These are phyloP conservation scores for Cylindrotheca fusiformis DNA, from an alignment of 108 stramenopile species.

Conservation along the genomic window DNA sequence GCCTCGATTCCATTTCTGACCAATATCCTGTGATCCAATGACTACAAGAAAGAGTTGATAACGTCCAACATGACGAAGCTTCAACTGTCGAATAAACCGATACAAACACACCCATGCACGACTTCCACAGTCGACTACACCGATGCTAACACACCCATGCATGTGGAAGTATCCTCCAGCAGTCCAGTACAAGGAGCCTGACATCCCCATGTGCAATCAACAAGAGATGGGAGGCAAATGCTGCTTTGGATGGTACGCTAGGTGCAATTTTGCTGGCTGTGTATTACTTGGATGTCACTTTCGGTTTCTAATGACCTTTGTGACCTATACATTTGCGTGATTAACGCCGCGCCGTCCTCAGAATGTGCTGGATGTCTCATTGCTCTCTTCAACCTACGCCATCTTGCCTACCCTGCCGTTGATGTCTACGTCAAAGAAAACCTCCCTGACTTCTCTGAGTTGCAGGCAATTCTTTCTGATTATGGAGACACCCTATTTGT, in stretches of 20 bases:
- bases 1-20: not conserved
- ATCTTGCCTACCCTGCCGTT: not conserved
- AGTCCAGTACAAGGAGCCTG: too few species aligned
- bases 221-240: conserved; percentile 1
- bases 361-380: not conserved
- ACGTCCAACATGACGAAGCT: too few species aligned
- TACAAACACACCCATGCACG: too few species aligned
- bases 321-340: not conserved
- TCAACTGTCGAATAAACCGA: too few species aligned
- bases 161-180: too few species aligned
- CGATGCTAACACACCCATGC: too few species aligned
- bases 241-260: not conserved
- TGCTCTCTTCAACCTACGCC: not conserved
- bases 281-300: not conserved
- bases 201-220: too few species aligned
- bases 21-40: not conserved
- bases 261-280: not conserved
- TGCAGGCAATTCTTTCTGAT: not conserved
- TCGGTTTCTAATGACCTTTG: not conserved
- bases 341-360: not conserved
- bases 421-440: not conserved
- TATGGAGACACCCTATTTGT: not conserved
- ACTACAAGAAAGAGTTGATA: not conserved
- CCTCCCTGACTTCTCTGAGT: not conserved
- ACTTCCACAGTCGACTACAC: too few species aligned